Evolutionary conservation across 2,329 filamentous ascomycete species (phyloP).

Genomic region (Aschersonia sp.): DNA sequence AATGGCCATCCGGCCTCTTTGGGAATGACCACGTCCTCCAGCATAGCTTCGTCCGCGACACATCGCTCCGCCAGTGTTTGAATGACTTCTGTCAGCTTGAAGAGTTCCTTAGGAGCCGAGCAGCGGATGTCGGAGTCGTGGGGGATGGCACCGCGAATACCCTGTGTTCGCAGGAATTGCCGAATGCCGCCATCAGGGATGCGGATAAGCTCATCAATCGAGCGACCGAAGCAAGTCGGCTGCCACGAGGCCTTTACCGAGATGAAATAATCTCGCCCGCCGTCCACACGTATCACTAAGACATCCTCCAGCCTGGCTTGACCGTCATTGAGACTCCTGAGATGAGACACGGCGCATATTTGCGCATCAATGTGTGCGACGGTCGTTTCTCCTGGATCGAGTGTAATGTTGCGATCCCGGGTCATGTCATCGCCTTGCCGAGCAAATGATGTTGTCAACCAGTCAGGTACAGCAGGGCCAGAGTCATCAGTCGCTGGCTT

Average conservation of each 20-base stretch:
- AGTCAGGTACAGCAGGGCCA: slow-evolving; percentile 33
- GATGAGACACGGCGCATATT: slow-evolving; percentile 47
- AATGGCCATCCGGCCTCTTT: slow-evolving; percentile 47
- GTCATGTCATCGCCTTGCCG: slow-evolving; percentile 18
- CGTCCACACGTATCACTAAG: slow-evolving; percentile 67
- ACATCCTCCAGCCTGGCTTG: slow-evolving; percentile 63
- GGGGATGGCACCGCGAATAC: slow-evolving; percentile 33
- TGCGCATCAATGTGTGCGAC: slow-evolving; percentile 53
- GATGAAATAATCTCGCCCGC: slow-evolving; percentile 85
- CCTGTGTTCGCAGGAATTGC: slow-evolving; percentile 23
- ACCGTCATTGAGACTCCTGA: slow-evolving; percentile 58
- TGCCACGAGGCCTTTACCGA: slow-evolving; percentile 67
- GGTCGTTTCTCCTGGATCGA: slow-evolving; percentile 76
- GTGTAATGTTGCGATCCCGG: slow-evolving; percentile 35
- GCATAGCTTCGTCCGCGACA: slow-evolving; percentile 47
- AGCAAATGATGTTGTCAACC: slow-evolving; percentile 58
- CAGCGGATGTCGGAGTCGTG: slow-evolving; percentile 48
- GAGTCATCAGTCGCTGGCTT: slow-evolving; percentile 40
- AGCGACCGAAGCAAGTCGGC: slow-evolving; percentile 69
- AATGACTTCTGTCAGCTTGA: slow-evolving; percentile 73
- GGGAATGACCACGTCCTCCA: slow-evolving; percentile 37
- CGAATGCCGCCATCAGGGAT: slow-evolving; percentile 72
- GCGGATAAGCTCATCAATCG: slow-evolving; percentile 75
- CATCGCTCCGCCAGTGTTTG: slow-evolving; percentile 40
- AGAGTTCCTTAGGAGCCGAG: slow-evolving; percentile 78